A percentile compares a stretch with the other conserved stretches of the same genome.
phyloP scores from a whole-genome alignment of 495 filamentous ascomycete species.

The Antarctomyces pellizariae region DNA sequence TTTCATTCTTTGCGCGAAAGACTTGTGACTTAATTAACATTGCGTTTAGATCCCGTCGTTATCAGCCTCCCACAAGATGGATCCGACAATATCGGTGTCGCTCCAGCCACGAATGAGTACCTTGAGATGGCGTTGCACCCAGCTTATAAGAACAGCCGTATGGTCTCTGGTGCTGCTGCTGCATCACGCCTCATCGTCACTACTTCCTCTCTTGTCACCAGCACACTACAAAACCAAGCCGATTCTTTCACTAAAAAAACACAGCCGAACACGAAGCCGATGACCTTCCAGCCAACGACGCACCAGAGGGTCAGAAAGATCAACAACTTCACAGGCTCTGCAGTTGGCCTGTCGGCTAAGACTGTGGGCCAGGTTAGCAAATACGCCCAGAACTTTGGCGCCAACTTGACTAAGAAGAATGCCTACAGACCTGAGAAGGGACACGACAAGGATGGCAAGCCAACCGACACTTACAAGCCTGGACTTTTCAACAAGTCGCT shows the following conservation, averaged over 20 bases:
- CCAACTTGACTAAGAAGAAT: constrained; percentile 35
- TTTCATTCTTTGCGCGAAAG: constrained; percentile 2
- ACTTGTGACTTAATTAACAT: constrained; percentile 1
- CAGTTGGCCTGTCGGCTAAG: constrained; percentile 57
- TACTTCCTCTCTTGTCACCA: constrained; percentile 52
- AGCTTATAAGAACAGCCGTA: constrained; percentile 61
- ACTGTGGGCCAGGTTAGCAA: constrained; percentile 64
- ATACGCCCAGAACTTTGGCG: constrained; percentile 74
- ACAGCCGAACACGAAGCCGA: constrained; percentile 47
- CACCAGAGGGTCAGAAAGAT: constrained; percentile 71
- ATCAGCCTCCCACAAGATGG: constrained; percentile 62
- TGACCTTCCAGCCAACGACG: constrained; percentile 71
- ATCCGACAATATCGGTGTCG: constrained; percentile 42
- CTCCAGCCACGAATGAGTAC: constrained; percentile 58
- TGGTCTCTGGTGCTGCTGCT: constrained; percentile 74
- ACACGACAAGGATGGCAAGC: constrained; percentile 36
- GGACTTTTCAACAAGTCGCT: constrained; percentile 83
- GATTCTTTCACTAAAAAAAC: constrained; percentile 61
- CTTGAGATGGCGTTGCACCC: constrained; percentile 64
- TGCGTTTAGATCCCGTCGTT: constrained; percentile 59
- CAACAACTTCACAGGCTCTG: constrained; percentile 51
- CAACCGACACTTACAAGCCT: constrained; percentile 50
- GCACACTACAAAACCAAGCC: constrained; percentile 48
- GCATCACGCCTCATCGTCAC: constrained; percentile 89
- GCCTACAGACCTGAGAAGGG: constrained; percentile 24